A percentile compares a stretch with the other conserved stretches of the same genome.
These are phyloP conservation scores for Solanum medicagineum DNA, from an alignment of 257 asterid genomes.

Conservation along the genomic window DNA sequence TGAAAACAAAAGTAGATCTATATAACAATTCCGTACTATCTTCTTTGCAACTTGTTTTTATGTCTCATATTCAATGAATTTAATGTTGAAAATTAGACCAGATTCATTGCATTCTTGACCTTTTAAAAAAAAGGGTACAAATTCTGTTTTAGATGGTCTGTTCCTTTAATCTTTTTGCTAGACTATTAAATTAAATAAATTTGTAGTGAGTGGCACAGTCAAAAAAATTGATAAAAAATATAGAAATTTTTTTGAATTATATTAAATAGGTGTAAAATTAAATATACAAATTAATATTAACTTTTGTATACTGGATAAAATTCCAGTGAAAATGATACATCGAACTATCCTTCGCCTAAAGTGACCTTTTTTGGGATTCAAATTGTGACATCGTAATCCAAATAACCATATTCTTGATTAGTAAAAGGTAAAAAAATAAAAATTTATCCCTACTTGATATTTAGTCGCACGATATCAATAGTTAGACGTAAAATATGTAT, in stretches of 20 bases:
- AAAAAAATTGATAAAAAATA: no score
- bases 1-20: not conserved
- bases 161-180: not conserved
- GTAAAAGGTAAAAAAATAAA: not conserved
- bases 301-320: not conserved
- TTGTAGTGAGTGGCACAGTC: not conserved
- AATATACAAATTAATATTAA: not conserved
- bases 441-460: not conserved
- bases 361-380: no score
- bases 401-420: not conserved
- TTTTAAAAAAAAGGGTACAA: not conserved
- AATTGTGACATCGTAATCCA: not conserved
- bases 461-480: not conserved
- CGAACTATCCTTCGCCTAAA: rapidly evolving
- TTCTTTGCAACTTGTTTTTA: not conserved
- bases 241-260: not conserved
- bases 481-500: not conserved
- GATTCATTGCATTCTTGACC: not conserved
- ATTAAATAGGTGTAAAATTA: not conserved
- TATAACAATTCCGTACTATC: not conserved
- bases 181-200: not conserved
- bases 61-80: not conserved
- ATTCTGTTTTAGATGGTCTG: not conserved
- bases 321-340: not conserved
- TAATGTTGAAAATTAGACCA: not conserved